These are phyloP conservation scores for Brassica balearica DNA, from an alignment of 441 rosid species.

Conservation along the genomic window DNA sequence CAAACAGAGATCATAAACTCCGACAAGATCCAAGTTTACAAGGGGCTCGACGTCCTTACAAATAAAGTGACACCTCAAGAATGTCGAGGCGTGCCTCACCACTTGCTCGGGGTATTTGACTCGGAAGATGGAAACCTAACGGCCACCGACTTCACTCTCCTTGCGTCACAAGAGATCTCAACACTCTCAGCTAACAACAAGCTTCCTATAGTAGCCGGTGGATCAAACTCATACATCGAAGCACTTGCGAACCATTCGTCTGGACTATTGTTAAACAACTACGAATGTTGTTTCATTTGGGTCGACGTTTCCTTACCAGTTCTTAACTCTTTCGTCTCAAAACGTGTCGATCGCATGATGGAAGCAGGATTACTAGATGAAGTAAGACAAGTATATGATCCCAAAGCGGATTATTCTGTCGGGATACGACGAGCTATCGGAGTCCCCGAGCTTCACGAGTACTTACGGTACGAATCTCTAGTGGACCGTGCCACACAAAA, in stretches of 20 bases:
- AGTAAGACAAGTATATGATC: slow-evolving; percentile 53
- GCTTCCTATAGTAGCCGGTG: slow-evolving; percentile 73
- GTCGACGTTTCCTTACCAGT: slow-evolving; percentile 64
- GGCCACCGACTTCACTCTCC: slow-evolving; percentile 51
- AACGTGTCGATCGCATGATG: slow-evolving; percentile 75
- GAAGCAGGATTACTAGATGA: slow-evolving; percentile 63
- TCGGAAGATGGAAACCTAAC: slow-evolving; percentile 56
- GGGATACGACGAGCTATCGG: slow-evolving; percentile 81
- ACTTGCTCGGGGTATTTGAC: slow-evolving; percentile 55
- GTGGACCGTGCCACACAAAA: slow-evolving; percentile 44
- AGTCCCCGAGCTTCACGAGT: slow-evolving; percentile 66
- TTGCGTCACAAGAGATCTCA: slow-evolving; percentile 48
- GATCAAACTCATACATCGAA: slow-evolving; percentile 76
- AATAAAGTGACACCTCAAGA: slow-evolving; percentile 75
- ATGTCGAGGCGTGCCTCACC: slow-evolving; percentile 72
- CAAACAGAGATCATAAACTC: slow-evolving; percentile 71
- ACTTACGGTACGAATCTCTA: slow-evolving; percentile 45
- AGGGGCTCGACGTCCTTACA: slow-evolving; percentile 67
- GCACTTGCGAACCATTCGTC: slow-evolving; percentile 56
- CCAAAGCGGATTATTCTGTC: slow-evolving; percentile 47
- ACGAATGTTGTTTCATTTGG: slow-evolving; percentile 70
- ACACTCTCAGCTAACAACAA: slow-evolving; percentile 47
- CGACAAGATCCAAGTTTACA: slow-evolving; percentile 79
- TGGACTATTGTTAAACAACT: slow-evolving; percentile 47
- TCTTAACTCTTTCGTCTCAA: slow-evolving; percentile 58